A percentile compares a stretch with the other conserved stretches of the same genome.
These are phyloP conservation scores for Eucalyptus dawsonii DNA, from an alignment of 345 rosid genomes.

Conservation along the genomic window DNA sequence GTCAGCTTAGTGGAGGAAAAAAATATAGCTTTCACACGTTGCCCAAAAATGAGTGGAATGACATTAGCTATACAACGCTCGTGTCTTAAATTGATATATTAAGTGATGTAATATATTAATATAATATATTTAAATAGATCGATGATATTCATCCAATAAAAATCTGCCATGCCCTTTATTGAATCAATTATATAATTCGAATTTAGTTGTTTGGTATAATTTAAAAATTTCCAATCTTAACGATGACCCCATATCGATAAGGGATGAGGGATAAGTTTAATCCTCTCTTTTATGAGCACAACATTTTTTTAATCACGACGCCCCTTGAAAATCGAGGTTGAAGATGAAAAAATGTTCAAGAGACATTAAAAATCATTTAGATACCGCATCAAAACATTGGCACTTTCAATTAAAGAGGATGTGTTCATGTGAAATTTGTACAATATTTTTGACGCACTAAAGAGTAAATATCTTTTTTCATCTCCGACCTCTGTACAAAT, in stretches of 20 bases:
- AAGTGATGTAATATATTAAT: neutral
- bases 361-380: neutral
- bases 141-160: neutral
- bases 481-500: neutral
- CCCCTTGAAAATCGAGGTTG: neutral
- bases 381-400: neutral
- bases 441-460: neutral
- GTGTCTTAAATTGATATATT: neutral
- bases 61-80: neutral
- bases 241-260: neutral
- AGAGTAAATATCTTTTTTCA: neutral
- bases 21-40: neutral
- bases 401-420: neutral
- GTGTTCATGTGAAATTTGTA: neutral
- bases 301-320: neutral
- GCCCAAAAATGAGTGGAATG: neutral
- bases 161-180: neutral
- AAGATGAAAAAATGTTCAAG: neutral
- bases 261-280: neutral
- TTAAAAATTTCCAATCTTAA: neutral
- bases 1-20: neutral
- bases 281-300: neutral
- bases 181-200: neutral
- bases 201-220: neutral
- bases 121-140: neutral